phyloP scores from a whole-genome alignment of 2,329 filamentous ascomycete species.

The Aspergillus floridensis region DNA sequence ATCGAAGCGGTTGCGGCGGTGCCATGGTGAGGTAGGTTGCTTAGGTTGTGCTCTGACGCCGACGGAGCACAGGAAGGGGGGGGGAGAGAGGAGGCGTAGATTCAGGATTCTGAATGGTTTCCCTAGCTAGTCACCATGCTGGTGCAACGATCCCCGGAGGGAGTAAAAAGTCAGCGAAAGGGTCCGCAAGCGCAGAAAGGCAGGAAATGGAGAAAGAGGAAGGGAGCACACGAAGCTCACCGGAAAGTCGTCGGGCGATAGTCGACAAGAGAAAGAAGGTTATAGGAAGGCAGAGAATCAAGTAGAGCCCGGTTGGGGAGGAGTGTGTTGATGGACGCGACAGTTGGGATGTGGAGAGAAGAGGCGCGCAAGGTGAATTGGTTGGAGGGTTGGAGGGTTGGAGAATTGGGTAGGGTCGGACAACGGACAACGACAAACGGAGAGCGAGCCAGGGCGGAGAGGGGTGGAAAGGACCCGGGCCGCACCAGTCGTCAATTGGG shows the following conservation, averaged over 20 bases:
- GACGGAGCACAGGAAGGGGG: constrained; percentile 1
- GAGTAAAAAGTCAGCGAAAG: constrained; percentile 13
- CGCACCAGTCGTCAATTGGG: constrained; percentile 12
- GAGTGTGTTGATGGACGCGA: background rate
- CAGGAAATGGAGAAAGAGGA: background rate
- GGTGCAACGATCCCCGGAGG: constrained; percentile 10
- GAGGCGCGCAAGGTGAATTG: constrained; percentile 16
- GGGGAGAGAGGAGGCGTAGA: background rate
- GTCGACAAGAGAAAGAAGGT: background rate
- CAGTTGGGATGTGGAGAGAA: constrained; percentile 14
- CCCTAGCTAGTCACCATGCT: constrained; percentile 18
- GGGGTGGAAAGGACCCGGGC: constrained; percentile 28
- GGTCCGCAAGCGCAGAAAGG: constrained; percentile 1
- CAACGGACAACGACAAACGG: constrained; percentile 16
- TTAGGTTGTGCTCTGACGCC: background rate
- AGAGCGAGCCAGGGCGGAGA: constrained; percentile 27
- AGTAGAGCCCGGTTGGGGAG: background rate
- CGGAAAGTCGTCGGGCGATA: constrained; percentile 3
- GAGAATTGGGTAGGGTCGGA: constrained; percentile 5
- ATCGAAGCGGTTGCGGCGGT: constrained; percentile 23
- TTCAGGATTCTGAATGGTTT: constrained; percentile 12
- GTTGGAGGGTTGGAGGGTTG: background rate
- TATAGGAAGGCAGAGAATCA: background rate
- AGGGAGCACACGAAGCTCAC: constrained; percentile 5
- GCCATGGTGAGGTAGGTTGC: constrained; percentile 15